Evolutionary conservation across 352 stramenopile species (phyloP), one percentile per base, ranked within the genome.

Genomic region (Phytophthora crassamura): DNA sequence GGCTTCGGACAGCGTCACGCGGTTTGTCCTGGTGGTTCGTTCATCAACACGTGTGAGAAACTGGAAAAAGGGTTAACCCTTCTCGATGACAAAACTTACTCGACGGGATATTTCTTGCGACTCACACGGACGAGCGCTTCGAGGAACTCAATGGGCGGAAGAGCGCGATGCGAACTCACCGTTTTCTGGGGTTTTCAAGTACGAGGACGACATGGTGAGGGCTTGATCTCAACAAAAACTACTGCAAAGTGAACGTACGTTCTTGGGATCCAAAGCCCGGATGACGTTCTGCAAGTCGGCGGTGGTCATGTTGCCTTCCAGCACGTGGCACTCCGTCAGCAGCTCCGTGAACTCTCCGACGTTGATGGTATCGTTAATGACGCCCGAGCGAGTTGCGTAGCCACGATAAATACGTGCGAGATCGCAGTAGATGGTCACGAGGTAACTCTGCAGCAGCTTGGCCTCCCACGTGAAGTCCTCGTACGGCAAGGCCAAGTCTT

Each of bases 371-470:
- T 83, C 62, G 35, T 75, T 80, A 11, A 58, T 61, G n/a, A 64
- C 35, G 32, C 76, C 61, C 2, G 51, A 57, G 30, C 82, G 81
- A 40, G 72, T 84, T 22, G 82, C 75, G 32, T 89, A 94, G 22
- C 79, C 79, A 1, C 83, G 75, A 43, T 92, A 94, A 50, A 92
- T 94, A 6, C 85, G 80, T 28, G 75, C 83, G 12, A 94, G 72
- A 48, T 92, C 85, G 55, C 81, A 89, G 67, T 88, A 80, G 49
- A 89, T 78, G 9, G 79, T 90, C 30, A 79, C 63, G 15, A 93
- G 49, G 46, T 82, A 92, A 33, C 74, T 89, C 58, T 93, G 85
- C 43, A 93, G 69, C 43, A 93, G 67, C 61, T 93, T 91, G 14
- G 65, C 53, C 36, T 93, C 85, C 85, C 85, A 91, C 10, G 54